Evolutionary conservation across 768 basidiomycete genomes (phyloP), one percentile per base, ranked within the genome.

Genomic region (Leccinum broughii): DNA sequence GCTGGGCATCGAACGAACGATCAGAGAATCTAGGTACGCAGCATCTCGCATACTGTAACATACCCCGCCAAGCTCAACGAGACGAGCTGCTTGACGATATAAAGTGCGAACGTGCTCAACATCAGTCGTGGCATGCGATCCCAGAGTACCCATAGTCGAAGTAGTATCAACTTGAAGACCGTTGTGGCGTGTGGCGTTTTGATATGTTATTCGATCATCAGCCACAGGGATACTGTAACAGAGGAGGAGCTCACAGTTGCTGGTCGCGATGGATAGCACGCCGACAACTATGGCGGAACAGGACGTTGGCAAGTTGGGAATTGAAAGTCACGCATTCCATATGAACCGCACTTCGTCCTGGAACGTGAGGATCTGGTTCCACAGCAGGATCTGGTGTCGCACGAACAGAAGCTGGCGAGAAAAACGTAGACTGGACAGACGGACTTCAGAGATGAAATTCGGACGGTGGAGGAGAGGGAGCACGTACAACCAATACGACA

Each of bases 91-190:
- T 72, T 76, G 5, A 68, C 8, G n/a, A 75, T 17, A 28, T 71
- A 78, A 26, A 72, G 61, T 13, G 48, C 17, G 3, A 78, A 54
- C 1, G 76, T 77, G 48, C 41, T 57, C 20, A 71, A 22, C 51
- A 78, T 66, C 26, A 78, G 50, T 6, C 60, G 59, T n/a, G 63
- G 68, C 0, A 24, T 39, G 11, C 69, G 72, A 41, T 68, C 70
- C 67, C 78, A 78, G 4, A 78, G 62, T 24, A 75, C 64, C 78
- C 78, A 80, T 8, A 79, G 28, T 3, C 77, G 74, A 15, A 79
- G 65, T 37, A 80, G 63, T 11, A 80, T 30, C 30, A 30, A 30
- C 26, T 26, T 26, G 26, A 28, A 28, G 30, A 30, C 30, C 26
- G 26, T 26, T 30, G 9, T 30, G 30, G 30, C 30, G 30, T 30